Conservation (phyloP, 225 moss, liverwort and hornwort genomes). For the Polytrichum formosum region DNA sequence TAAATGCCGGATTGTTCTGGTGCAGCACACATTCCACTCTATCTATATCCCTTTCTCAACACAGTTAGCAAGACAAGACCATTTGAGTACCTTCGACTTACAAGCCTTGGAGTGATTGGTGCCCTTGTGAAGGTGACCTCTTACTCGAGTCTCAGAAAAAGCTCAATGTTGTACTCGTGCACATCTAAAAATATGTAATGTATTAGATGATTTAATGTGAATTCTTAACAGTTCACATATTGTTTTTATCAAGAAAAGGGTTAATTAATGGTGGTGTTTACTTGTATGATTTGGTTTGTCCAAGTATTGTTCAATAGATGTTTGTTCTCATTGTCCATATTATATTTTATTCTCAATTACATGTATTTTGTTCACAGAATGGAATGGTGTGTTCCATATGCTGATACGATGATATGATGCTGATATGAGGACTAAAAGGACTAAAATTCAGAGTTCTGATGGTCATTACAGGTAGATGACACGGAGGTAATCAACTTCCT, state of each 20-base stretch:
- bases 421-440: too few species aligned
- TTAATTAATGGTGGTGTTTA: too few species aligned
- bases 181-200: too few species aligned
- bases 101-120: constrained; percentile 97
- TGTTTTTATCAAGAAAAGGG: too few species aligned
- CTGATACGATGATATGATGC: too few species aligned
- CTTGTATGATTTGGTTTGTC: too few species aligned
- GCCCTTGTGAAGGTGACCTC: constrained; percentile 82
- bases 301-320: not conserved
- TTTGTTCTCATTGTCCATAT: not conserved
- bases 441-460: not conserved
- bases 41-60: constrained; percentile 97
- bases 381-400: not conserved
- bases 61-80: constrained; percentile 98
- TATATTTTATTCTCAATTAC: not conserved
- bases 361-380: not conserved
- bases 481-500: constrained; percentile 98
- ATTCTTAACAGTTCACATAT: too few species aligned
- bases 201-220: too few species aligned
- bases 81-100: constrained; percentile 96
- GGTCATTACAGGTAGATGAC: constrained; percentile 79
- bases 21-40: constrained; percentile 97
- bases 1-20: not conserved
- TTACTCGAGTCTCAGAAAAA: not conserved
- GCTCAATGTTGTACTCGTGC: too few species aligned